Base-by-base conservation (phyloP, 345 rosid species). In the Eucalyptus grandis region DNA sequence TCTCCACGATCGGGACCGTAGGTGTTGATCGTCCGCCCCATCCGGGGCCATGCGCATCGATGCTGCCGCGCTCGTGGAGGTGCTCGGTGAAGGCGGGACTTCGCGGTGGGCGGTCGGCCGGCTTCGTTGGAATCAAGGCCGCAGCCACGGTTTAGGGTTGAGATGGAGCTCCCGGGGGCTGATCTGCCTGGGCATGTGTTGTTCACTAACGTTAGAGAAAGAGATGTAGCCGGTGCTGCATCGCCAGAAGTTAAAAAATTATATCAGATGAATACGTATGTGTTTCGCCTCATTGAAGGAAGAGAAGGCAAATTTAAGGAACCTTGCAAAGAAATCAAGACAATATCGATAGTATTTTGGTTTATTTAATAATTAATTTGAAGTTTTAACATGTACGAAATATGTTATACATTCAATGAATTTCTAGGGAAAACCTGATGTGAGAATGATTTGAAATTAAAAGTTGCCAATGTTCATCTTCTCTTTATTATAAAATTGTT, bases 351-450 rank as follows among this genome's bases (percentile, higher is more conserved):
- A 1, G 2, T 8, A 8, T 19, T 19, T 53, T 21, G 11, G 24
- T 53, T 53, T 53, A 2, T 53, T 53, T 53, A 53, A 2, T 8
- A 19, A 53, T 53, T 53, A 21, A 21, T 8, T 53, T 53, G 26
- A 53, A 53, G 58, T 53, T 53, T 53, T 53, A 17, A 53, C 10
- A 8, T 53, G 24, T 53, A 19, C 24, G 0, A 3, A 53, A 19
- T 19, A 19, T 53, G 24, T 53, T 53, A 3, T 19, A 7, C 10
- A 53, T 53, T 53, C 56, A 8, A 7, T 53, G 24, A 53, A 10
- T 22, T 0, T 53, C 0, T 3, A 8, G 24, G 10, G 2, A 8
- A 0, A 53, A 53, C 2, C 0, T 19, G 5, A 53, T 19, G 10
- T 53, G 58, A 53, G 5, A 53, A 53, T 19, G 2, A 53, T 19